Base-by-base conservation (phyloP, 768 basidiomycete genomes). In the Daedaleopsis sinensis region DNA sequence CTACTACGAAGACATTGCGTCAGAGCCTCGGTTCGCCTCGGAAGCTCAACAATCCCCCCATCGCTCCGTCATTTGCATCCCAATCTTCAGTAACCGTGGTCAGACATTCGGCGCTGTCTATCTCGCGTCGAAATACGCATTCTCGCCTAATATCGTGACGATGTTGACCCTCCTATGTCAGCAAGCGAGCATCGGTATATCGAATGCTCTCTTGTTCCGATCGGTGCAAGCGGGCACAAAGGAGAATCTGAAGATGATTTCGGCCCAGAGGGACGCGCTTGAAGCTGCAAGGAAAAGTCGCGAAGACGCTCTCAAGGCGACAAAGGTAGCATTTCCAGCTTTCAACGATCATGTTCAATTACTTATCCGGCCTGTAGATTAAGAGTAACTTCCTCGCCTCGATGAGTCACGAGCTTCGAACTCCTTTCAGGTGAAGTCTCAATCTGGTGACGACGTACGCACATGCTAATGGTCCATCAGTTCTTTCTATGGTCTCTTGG, bases 381-480 rank as follows among this genome's bases (percentile, higher is more conserved):
- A 91, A 91, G 74, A 89, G 88, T 69, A 90, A 89, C 66, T 90
- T 91, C 67, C 71, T 90, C 61, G 87, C 88, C 10, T 76, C 87
- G 7, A 91, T 91, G 88, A 88, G 86, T 65, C 90, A 90, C 64
- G 89, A 91, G 69, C 75, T 91, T 57, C 78, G 90, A 55, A 91
- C 90, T 0, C 90, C 90, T 0, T 90, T 91, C 72, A 89, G 86
- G 87, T 86, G 64, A 5, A 36, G 19, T 36, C 3, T 32, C 10
- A 3, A 13, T n/a, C 13, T 18, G 2, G 13, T 21, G 46, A 27
- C 3, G 23, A 49, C 1, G 27, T 3, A 9, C 11, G 11, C 15
- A 0, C 23, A 38, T 52, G 8, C 55, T 39, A 19, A 27, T 16
- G 24, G 15, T 27, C 16, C n/a, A 61, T 9, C 53, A 88, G 88